Evolutionary conservation across 169 alveolate species (phyloP).

Genomic region (Cyclospora cayetanensis): DNA sequence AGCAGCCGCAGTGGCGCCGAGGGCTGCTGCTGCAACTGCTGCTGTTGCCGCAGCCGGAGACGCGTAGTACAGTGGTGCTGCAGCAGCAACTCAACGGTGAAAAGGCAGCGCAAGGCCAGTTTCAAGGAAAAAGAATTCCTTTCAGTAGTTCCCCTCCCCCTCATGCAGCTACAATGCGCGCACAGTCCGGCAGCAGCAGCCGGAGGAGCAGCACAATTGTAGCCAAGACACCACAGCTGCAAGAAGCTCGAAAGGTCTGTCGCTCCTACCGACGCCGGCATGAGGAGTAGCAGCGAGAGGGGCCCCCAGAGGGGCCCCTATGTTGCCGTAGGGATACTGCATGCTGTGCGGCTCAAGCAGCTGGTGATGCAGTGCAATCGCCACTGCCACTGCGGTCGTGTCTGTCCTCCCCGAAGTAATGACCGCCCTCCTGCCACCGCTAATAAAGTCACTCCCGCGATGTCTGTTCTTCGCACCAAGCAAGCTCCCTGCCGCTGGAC

Average conservation of each 20-base stretch:
- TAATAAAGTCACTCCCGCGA: neutral
- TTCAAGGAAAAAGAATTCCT: neutral
- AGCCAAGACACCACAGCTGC: no score
- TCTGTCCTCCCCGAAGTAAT: neutral
- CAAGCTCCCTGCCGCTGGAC: neutral
- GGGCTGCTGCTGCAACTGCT: neutral
- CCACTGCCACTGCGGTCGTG: no score
- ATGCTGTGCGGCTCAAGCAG: neutral
- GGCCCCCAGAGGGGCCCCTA: conserved; percentile 1
- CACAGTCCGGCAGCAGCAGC: neutral
- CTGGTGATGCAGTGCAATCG: conserved; percentile 1
- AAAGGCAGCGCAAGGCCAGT: neutral
- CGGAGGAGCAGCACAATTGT: neutral
- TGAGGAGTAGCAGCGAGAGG: neutral
- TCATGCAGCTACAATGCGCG: no score
- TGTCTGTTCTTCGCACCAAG: neutral
- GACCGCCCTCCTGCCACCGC: neutral
- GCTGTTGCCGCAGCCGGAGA: conserved; percentile 9
- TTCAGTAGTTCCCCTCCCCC: no score
- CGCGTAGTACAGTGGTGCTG: neutral
- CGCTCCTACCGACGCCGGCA: neutral
- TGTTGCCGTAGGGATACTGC: neutral
- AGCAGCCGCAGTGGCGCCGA: neutral
- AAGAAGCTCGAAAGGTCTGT: no score
- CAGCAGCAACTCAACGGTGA: neutral